phyloP scores from a whole-genome alignment of 352 stramenopile species.

The Poterioochromonas sp. region DNA sequence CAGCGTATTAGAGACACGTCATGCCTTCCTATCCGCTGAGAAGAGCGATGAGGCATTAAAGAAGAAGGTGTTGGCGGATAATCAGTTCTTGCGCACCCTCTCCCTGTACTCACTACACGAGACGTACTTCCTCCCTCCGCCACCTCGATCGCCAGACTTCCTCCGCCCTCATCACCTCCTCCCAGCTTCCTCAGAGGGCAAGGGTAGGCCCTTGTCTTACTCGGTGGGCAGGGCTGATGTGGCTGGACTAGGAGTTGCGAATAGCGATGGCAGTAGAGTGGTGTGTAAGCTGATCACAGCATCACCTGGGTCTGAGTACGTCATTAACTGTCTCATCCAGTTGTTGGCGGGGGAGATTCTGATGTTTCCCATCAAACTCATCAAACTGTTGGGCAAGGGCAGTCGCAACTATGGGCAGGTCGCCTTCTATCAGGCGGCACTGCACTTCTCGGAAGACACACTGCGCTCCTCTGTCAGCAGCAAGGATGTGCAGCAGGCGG shows the following conservation, averaged over 20 bases:
- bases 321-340: background rate
- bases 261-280: background rate
- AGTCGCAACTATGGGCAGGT: background rate
- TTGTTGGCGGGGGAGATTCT: background rate
- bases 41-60: background rate
- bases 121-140: too few relatives aligned
- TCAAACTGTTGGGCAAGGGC: constrained; percentile 15
- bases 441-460: background rate
- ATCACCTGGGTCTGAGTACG: constrained; percentile 1
- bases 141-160: too few relatives aligned
- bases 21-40: background rate
- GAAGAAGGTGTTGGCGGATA: background rate
- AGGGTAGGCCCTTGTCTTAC: too few relatives aligned
- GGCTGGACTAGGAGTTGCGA: background rate
- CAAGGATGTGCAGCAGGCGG: background rate
- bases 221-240: background rate
- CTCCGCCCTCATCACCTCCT: too few relatives aligned
- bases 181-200: too few relatives aligned
- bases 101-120: too few relatives aligned
- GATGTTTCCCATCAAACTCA: constrained; percentile 20
- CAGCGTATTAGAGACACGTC: background rate
- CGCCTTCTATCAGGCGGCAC: constrained; percentile 21
- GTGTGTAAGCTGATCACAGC: background rate
- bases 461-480: background rate
- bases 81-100: too few relatives aligned